These are phyloP conservation scores for Podaxis sp. DNA, from an alignment of 768 basidiomycete species.

Conservation along the genomic window DNA sequence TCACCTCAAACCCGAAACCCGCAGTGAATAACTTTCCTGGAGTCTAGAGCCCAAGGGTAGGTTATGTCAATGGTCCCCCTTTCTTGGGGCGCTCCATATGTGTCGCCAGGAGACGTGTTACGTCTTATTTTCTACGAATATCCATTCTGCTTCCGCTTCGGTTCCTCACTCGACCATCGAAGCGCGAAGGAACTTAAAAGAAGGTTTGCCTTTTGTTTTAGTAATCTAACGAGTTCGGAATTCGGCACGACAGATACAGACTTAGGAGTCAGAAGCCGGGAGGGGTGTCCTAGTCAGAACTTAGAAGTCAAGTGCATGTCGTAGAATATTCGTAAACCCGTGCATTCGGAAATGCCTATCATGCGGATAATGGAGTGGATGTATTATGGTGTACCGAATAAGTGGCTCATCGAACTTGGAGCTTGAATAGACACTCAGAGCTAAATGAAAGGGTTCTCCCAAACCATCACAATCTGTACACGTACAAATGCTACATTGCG, in stretches of 20 bases:
- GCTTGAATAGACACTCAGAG: not conserved
- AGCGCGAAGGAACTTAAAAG: not conserved
- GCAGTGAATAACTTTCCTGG: not conserved
- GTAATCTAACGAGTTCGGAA: conserved; percentile 4
- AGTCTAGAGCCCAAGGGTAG: not conserved
- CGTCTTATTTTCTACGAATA: not conserved
- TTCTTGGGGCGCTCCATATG: not conserved
- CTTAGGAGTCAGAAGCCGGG: conserved; percentile 3
- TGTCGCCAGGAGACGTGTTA: conserved; percentile 3
- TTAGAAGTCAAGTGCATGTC: not conserved
- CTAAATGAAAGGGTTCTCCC: not conserved
- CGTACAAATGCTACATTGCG: conserved; percentile 5
- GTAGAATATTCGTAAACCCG: not conserved
- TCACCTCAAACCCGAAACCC: not conserved
- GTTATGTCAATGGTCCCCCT: not conserved
- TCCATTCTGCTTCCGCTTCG: not conserved
- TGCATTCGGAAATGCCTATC: not conserved
- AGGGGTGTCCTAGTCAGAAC: not conserved
- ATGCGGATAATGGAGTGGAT: not conserved
- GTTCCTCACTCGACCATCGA: not conserved
- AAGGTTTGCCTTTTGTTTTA: not conserved
- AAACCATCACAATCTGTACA: not conserved
- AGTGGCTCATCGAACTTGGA: not conserved
- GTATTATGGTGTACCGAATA: not conserved
- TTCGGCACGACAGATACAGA: not conserved